phyloP scores from a whole-genome alignment of 192 early-diverging fungal genomes.

The Linnemannia exigua region DNA sequence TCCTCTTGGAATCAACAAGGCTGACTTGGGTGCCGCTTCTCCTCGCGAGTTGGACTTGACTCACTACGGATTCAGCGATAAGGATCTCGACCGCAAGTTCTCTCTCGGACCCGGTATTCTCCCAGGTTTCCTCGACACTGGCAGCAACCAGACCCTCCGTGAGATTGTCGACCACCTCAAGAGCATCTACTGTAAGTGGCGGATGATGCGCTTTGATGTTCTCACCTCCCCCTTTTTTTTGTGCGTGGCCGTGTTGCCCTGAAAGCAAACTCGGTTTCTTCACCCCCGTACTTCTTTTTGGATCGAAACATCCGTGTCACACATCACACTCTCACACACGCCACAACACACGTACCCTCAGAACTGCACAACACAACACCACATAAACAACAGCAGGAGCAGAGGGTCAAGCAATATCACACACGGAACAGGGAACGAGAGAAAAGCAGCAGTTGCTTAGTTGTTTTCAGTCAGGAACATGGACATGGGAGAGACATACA shows the following conservation, averaged over 20 bases:
- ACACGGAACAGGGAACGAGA: background rate
- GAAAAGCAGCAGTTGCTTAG: background rate
- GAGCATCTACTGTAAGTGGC: slow-evolving; percentile 85
- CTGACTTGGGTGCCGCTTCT: slow-evolving; percentile 64
- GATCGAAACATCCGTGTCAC: slow-evolving; percentile 8
- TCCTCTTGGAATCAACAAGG: slow-evolving; percentile 87
- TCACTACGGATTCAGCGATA: slow-evolving; percentile 96
- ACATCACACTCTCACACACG: background rate
- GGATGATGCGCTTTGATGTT: background rate
- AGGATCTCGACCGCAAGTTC: slow-evolving; percentile 93
- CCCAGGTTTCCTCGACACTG: slow-evolving; percentile 83
- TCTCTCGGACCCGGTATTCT: slow-evolving; percentile 95
- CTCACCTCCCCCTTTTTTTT: background rate
- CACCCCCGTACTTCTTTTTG: background rate
- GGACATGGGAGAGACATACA: background rate
- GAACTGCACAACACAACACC: background rate
- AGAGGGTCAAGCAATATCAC: background rate
- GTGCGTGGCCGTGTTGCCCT: background rate
- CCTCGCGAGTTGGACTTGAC: slow-evolving; percentile 89
- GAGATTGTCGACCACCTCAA: slow-evolving; percentile 90
- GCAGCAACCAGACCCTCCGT: slow-evolving; percentile 86
- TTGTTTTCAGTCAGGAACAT: background rate
- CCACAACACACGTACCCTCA: background rate
- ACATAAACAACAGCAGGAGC: background rate
- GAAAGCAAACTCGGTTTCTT: background rate